Evolutionary conservation across 2,329 filamentous ascomycete genomes (phyloP).

Genomic region (Claviceps maximensis): DNA sequence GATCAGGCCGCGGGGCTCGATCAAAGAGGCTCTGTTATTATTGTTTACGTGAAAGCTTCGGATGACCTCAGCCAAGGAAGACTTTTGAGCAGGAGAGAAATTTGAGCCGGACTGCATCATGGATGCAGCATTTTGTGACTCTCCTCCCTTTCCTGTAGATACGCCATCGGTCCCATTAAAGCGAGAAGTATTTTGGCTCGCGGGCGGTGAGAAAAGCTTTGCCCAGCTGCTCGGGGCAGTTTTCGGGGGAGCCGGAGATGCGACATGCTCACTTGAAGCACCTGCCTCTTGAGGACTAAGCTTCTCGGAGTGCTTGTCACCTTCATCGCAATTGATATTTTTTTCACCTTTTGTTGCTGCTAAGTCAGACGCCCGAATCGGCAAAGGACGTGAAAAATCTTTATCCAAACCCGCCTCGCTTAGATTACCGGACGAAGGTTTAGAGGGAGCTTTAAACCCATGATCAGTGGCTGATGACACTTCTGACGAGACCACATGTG

Average conservation of each 20-base stretch:
- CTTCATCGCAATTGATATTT: slow-evolving; percentile 3
- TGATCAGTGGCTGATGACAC: slow-evolving; percentile 4
- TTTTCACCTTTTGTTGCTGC: not conserved
- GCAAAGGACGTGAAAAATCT: not conserved
- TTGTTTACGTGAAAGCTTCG: slow-evolving; percentile 55
- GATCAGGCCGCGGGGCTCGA: slow-evolving; percentile 84
- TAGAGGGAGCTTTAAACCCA: not conserved
- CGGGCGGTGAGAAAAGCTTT: slow-evolving; percentile 24
- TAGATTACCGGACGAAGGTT: not conserved
- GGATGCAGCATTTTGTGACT: slow-evolving; percentile 6
- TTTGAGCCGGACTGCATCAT: slow-evolving; percentile 14
- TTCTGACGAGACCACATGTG: not conserved
- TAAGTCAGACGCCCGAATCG: not conserved
- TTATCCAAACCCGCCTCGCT: not conserved
- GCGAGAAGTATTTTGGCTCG: slow-evolving; percentile 10
- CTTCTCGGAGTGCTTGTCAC: slow-evolving; percentile 14
- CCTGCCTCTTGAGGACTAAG: slow-evolving; percentile 9
- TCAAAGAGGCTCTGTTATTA: slow-evolving; percentile 58
- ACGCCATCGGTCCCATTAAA: slow-evolving; percentile 15
- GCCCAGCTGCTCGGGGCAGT: slow-evolving; percentile 26
- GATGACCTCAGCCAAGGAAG: slow-evolving; percentile 64
- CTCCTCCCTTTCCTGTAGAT: slow-evolving; percentile 14
- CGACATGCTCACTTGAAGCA: slow-evolving; percentile 6
- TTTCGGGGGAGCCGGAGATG: slow-evolving; percentile 14
- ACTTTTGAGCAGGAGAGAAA: slow-evolving; percentile 34